These are phyloP conservation scores for Hyaloscypha variabilis DNA, from an alignment of 495 filamentous ascomycete species.

Conservation along the genomic window DNA sequence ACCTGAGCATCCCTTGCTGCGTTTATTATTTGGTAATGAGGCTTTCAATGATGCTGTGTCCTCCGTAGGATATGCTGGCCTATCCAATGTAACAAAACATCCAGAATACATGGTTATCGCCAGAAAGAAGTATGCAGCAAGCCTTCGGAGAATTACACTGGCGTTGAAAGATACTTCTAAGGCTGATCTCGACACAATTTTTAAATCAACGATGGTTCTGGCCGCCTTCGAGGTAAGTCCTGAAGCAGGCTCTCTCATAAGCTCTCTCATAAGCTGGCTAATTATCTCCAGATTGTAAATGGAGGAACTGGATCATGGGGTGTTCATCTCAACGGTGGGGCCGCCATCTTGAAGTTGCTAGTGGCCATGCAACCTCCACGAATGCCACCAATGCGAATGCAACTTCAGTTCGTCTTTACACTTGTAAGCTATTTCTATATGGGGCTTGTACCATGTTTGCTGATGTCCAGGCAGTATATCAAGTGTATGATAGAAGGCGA, in stretches of 20 bases:
- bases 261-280: neutral
- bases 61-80: constrained; percentile 26
- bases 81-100: constrained; percentile 27
- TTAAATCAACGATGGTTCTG: constrained; percentile 24
- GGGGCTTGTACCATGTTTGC: neutral
- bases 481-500: constrained; percentile 17
- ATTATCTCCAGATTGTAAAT: constrained; percentile 22
- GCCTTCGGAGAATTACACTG: constrained; percentile 5
- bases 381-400: constrained; percentile 17
- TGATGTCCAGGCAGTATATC: constrained; percentile 12
- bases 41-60: constrained; percentile 24
- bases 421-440: constrained; percentile 3
- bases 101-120: constrained; percentile 14
- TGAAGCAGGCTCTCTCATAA: neutral
- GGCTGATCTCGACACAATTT: constrained; percentile 13
- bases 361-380: neutral
- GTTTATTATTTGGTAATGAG: neutral
- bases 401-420: constrained; percentile 22
- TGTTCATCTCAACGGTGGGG: constrained; percentile 23
- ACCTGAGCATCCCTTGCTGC: constrained; percentile 9
- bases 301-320: constrained; percentile 15
- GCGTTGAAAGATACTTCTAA: constrained; percentile 15
- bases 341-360: constrained; percentile 22
- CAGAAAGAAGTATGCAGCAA: constrained; percentile 24
- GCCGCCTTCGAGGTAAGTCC: constrained; percentile 27